These are phyloP conservation scores for Pyrenophora tritici-repentis DNA, from an alignment of 2,329 filamentous ascomycete species.

Conservation along the genomic window DNA sequence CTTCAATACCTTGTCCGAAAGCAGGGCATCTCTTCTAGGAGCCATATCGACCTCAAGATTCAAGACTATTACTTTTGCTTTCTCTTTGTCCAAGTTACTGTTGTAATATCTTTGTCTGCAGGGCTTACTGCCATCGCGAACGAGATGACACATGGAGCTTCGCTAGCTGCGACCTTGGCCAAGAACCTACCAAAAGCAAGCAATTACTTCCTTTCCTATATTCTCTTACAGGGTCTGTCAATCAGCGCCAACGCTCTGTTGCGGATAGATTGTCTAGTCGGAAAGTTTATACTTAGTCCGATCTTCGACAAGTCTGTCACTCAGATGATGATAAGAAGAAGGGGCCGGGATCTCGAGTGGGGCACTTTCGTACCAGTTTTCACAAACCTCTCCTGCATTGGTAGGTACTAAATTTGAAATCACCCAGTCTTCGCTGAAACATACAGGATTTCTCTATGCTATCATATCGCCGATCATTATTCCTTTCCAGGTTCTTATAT, in stretches of 20 bases:
- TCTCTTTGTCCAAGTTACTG: constrained; percentile 13
- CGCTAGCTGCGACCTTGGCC: constrained; percentile 13
- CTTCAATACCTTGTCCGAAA: constrained; percentile 10
- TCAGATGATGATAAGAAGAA: constrained; percentile 8
- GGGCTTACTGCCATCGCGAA: constrained; percentile 17
- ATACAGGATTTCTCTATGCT: constrained; percentile 17
- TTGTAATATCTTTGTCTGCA: constrained; percentile 14
- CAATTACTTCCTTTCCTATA: constrained; percentile 24
- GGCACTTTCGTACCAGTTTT: constrained; percentile 17
- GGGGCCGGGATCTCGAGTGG: constrained; percentile 8
- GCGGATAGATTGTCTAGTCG: constrained; percentile 3
- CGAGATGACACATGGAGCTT: constrained; percentile 4
- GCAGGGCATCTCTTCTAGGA: constrained; percentile 11
- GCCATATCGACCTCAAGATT: constrained; percentile 11
- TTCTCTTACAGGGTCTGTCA: constrained; percentile 18
- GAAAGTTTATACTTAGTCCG: constrained; percentile 5
- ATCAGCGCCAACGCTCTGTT: constrained; percentile 13
- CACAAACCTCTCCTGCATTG: constrained; percentile 22
- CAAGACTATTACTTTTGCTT: constrained; percentile 23
- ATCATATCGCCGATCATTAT: constrained; percentile 19
- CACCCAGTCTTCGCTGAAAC: background rate
- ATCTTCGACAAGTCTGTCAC: constrained; percentile 16
- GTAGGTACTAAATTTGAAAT: constrained; percentile 6
- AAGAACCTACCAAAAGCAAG: constrained; percentile 24
- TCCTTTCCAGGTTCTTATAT: constrained; percentile 15